Conservation (phyloP, 208 protist species). For the Entamoeba invadens region DNA sequence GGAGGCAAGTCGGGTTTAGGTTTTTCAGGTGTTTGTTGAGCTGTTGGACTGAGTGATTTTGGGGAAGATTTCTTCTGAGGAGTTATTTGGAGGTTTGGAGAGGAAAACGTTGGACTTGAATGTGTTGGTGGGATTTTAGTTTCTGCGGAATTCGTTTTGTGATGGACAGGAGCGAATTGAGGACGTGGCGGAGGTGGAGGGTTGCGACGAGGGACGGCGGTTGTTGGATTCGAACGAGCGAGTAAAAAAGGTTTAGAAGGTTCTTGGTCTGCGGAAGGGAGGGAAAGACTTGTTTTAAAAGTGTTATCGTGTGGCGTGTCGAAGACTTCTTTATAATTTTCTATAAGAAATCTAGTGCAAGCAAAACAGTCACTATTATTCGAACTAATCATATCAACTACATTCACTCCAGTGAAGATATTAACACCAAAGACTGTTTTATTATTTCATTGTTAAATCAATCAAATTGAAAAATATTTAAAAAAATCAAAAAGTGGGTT, state of each 20-base stretch:
- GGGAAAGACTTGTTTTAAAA: conserved; percentile 2
- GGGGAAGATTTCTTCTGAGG: no score
- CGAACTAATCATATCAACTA: neutral
- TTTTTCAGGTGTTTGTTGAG: neutral
- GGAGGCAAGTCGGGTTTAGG: neutral
- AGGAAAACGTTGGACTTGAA: neutral
- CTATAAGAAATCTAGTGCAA: neutral
- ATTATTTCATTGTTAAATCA: neutral
- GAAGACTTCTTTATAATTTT: neutral
- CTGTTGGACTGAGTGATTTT: neutral
- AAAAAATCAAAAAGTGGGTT: neutral
- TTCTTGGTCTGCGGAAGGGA: no score
- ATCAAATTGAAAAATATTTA: neutral
- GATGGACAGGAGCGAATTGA: neutral
- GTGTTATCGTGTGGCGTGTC: neutral
- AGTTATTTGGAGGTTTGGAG: no score
- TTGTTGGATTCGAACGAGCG: neutral
- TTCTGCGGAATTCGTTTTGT: neutral
- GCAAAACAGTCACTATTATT: neutral
- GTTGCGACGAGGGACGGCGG: neutral
- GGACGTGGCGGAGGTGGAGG: neutral
- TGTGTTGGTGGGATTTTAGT: neutral
- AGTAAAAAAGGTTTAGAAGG: neutral
- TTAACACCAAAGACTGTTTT: neutral
- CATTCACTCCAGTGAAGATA: neutral